phyloP scores from a whole-genome alignment of 139 green algal species.

The Picochlorum sp. region DNA sequence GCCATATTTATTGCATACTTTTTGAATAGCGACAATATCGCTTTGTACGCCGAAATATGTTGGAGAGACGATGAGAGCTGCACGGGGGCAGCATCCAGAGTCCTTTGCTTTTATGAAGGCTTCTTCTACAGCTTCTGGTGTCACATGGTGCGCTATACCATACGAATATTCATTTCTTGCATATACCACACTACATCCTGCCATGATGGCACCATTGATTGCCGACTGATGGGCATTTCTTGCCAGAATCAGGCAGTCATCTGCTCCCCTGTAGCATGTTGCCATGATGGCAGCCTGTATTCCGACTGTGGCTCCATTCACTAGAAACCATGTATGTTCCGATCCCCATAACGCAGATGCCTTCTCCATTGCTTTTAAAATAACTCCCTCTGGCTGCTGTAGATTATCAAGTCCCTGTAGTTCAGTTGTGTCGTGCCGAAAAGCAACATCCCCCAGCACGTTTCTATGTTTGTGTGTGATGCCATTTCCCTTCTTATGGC shows the following conservation, averaged over 20 bases:
- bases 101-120: conserved; percentile 28
- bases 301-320: conserved; percentile 80
- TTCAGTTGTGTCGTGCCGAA: conserved; percentile 71
- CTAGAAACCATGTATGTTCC: conserved; percentile 73
- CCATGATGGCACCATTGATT: conserved; percentile 61
- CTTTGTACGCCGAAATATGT: conserved; percentile 76
- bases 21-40: conserved; percentile 41
- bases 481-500: conserved; percentile 56
- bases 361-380: conserved; percentile 59
- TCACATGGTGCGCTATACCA: conserved; percentile 53
- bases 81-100: conserved; percentile 15
- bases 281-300: conserved; percentile 66
- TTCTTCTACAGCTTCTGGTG: conserved; percentile 28
- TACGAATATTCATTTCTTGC: conserved; percentile 39
- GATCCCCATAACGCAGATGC: conserved; percentile 67
- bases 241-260: conserved; percentile 55
- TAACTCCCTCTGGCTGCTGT: conserved; percentile 54
- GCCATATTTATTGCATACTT: conserved; percentile 47
- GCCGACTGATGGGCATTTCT: conserved; percentile 79
- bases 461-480: conserved; percentile 15
- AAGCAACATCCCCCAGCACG: conserved; percentile 8
- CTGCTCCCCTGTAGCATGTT: conserved; percentile 29
- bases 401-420: conserved; percentile 75
- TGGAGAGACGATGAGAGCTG: conserved; percentile 73
- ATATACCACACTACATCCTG: conserved; percentile 29